Evolutionary conservation across 177 flowering plant genomes (phyloP), one percentile per base, ranked within the genome.

Genomic region (Telopea speciosissima): DNA sequence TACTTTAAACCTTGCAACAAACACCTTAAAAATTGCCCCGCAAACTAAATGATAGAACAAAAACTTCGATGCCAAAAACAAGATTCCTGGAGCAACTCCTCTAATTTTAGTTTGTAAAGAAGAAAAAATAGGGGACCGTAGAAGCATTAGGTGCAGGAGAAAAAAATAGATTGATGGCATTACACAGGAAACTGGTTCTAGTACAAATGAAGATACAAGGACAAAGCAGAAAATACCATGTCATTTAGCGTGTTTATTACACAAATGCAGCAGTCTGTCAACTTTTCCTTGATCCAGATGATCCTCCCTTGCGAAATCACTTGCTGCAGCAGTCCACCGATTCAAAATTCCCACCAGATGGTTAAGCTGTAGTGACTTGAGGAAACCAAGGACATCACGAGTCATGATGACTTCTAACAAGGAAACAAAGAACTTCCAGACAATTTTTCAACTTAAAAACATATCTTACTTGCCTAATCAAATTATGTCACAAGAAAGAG

Each of bases 351-450:
- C 62, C 33, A 67, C 69, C 58, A 89, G 86, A 74, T 79, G 83
- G 72, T 61, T 73, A 16, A 94, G 85, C 98, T 93, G 79, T 73
- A 0, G 8, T 62, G 67, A 3, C 78, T 82, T 31, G 85, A 85
- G 87, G 81, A 25, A 68, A 82, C 76, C 73, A 72, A 45, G n/a
- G 62, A 31, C 3, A 44, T 25, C 13, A 24, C 56, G 70, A 66
- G 13, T 19, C 12, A 63, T 44, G 65, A 44, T 24, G 13, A 24
- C 13, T 1, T 25, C 61, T 24, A 8, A 23, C 24, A 6, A 31
- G 16, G n/a, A n/a, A 25, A 17, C 3, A 26, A 2, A 58, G 10
- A n/a, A 58, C 1, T 19, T 5, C 24, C 22, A n/a, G 61, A 16
- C 3, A 11, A 49, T 44, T 9, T 44, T 9, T 9, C 14, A 13